Base-by-base conservation (phyloP, 2,329 filamentous ascomycete genomes). In the Xylaria digitata region DNA sequence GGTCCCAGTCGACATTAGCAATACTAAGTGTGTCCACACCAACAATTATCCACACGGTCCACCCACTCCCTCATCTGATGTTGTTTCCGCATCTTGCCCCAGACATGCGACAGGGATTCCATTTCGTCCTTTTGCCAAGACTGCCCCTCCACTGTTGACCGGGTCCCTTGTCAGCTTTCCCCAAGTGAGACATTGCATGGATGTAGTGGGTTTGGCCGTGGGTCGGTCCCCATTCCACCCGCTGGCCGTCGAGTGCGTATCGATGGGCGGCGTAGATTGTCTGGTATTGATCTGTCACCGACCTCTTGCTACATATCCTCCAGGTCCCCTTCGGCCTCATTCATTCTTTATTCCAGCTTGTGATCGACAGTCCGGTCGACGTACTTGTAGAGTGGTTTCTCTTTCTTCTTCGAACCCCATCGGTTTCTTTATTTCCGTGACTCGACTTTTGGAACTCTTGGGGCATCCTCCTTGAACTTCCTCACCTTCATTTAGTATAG, bases 171-270 rank as follows among this genome's bases (percentile, higher is more conserved):
- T 82, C 82, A 80, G 77, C 78, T 81, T 74, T 76, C 72, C 75
- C 75, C 78, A 81, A 83, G 82, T 85, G 83, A 86, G 83, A 85
- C 83, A 84, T 66, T 76, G 79, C 80, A 80, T 70, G 70, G 66
- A 50, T 64, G 57, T 40, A 15, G 68, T 70, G 77, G 75, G 74
- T 72, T 76, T 74, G 66, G 67, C 70, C 57, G 60, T 62, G 61
- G 65, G 64, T 72, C 71, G 72, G 72, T 75, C 75, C 72, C 77
- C 74, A 78, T 77, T 78, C 78, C 75, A 76, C 73, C 77, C 74
- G 74, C 71, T 73, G 72, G 71, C 70, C 70, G 69, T 75, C 74
- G 72, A 76, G 73, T 77, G 76, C 75, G 77, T 80, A 78, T 78
- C 78, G 74, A 77, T 76, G 76, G 77, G 72, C 76, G 68, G 79